A percentile compares a stretch with the other conserved stretches of the same genome.
phyloP scores from a whole-genome alignment of 2,329 filamentous ascomycete species.

The Botrytis medusae region DNA sequence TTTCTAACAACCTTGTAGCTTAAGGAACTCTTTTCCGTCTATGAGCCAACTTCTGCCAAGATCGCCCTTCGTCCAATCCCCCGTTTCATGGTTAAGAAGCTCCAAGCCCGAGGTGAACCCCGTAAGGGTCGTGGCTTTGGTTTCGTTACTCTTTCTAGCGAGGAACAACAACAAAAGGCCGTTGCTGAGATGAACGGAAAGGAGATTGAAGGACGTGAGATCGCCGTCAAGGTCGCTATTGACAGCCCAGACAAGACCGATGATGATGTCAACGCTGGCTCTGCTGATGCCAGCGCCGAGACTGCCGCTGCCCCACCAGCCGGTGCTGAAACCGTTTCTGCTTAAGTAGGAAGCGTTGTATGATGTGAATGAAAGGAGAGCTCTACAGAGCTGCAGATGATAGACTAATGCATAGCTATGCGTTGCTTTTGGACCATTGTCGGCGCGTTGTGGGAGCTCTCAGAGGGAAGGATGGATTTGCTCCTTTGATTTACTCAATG shows the following conservation, averaged over 20 bases:
- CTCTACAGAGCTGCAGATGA: slow-evolving; percentile 20
- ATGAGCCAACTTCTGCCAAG: slow-evolving; percentile 92
- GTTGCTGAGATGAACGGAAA: slow-evolving; percentile 99
- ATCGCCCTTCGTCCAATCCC: slow-evolving; percentile 98
- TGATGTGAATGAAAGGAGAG: slow-evolving; percentile 37
- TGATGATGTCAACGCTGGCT: slow-evolving; percentile 71
- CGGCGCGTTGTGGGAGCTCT: slow-evolving; percentile 30
- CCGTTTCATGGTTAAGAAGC: slow-evolving; percentile 99
- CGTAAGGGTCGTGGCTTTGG: slow-evolving; percentile 99
- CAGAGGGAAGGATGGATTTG: slow-evolving; percentile 27
- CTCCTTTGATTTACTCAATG: slow-evolving; percentile 29
- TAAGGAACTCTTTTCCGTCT: slow-evolving; percentile 93
- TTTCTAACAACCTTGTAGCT: slow-evolving; percentile 57
- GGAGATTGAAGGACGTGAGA: slow-evolving; percentile 97
- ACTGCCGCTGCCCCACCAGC: slow-evolving; percentile 53
- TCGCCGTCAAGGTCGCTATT: slow-evolving; percentile 99
- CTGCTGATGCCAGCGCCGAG: slow-evolving; percentile 43
- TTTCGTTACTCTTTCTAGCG: slow-evolving; percentile 92
- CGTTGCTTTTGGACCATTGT: slow-evolving; percentile 35
- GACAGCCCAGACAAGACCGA: slow-evolving; percentile 96
- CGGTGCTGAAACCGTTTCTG: slow-evolving; percentile 48
- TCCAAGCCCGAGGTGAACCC: slow-evolving; percentile 94
- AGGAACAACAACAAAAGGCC: slow-evolving; percentile 97
- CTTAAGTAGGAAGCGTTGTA: slow-evolving; percentile 40
- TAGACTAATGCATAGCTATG: slow-evolving; percentile 32